Conservation (phyloP, 2,329 filamentous ascomycete genomes). For the Orbilia javanica region DNA sequence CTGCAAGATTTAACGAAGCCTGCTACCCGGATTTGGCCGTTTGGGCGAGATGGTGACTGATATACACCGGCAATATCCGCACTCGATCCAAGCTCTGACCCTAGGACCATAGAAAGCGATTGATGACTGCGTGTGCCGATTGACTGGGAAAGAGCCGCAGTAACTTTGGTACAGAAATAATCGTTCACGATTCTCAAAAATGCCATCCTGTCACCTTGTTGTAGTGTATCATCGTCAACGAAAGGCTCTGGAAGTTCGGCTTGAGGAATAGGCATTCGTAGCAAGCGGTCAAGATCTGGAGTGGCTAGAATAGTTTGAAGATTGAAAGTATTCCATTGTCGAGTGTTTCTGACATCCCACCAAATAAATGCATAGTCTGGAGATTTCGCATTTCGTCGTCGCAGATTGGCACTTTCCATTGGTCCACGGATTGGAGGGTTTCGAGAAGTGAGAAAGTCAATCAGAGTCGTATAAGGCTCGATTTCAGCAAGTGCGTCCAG, state of each 20-base stretch:
- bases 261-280: slow-evolving; percentile 55
- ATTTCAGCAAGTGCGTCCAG: slow-evolving; percentile 50
- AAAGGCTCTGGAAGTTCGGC: slow-evolving; percentile 48
- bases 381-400: slow-evolving; percentile 53
- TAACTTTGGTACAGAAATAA: slow-evolving; percentile 54
- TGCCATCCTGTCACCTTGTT: slow-evolving; percentile 45
- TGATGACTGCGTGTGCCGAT: slow-evolving; percentile 50
- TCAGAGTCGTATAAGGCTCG: slow-evolving; percentile 52
- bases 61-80: slow-evolving; percentile 54
- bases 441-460: slow-evolving; percentile 39
- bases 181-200: slow-evolving; percentile 52
- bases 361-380: slow-evolving; percentile 57
- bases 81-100: slow-evolving; percentile 51
- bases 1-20: slow-evolving; percentile 57
- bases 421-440: slow-evolving; percentile 51
- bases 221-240: slow-evolving; percentile 43
- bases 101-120: slow-evolving; percentile 48
- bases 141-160: slow-evolving; percentile 48
- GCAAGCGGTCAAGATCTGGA: slow-evolving; percentile 47
- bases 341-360: slow-evolving; percentile 57
- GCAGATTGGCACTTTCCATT: slow-evolving; percentile 56
- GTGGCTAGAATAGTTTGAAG: slow-evolving; percentile 49
- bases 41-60: slow-evolving; percentile 48
- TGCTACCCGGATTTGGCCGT: slow-evolving; percentile 51
- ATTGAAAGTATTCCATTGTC: slow-evolving; percentile 54